Conservation (phyloP, 2,329 filamentous ascomycete species). For the Balansia obtecta region DNA sequence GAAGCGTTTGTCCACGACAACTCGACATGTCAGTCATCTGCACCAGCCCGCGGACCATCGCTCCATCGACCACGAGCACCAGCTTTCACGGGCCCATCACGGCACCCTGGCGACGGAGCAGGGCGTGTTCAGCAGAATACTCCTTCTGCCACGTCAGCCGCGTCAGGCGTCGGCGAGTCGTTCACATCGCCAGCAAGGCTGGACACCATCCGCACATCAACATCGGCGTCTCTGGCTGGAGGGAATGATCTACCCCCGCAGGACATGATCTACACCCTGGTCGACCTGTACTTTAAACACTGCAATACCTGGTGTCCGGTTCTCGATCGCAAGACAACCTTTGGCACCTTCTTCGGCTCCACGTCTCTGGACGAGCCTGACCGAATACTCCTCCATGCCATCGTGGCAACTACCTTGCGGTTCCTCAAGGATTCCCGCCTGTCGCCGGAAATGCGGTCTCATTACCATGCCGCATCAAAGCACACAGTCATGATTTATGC, state of each 20-base stretch:
- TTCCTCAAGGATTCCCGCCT: conserved; percentile 28
- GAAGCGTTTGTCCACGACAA: conserved; percentile 10
- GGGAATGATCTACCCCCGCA: conserved; percentile 43
- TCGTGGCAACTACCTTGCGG: conserved; percentile 29
- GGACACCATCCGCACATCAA: conserved; percentile 11
- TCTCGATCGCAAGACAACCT: conserved; percentile 29
- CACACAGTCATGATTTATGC: conserved; percentile 28
- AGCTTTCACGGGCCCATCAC: conserved; percentile 23
- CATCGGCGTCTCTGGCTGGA: conserved; percentile 21
- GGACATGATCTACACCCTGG: conserved; percentile 45
- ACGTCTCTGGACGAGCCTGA: conserved; percentile 27
- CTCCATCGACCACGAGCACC: conserved; percentile 24
- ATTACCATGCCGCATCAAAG: conserved; percentile 27
- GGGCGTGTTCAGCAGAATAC: conserved; percentile 10
- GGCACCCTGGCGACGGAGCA: conserved; percentile 17
- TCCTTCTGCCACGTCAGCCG: conserved; percentile 4
- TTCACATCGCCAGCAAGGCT: conserved; percentile 3
- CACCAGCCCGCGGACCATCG: conserved; percentile 10
- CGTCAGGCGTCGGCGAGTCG: not conserved
- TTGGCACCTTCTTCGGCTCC: conserved; percentile 27
- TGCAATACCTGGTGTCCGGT: conserved; percentile 47
- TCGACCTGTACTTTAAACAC: conserved; percentile 51
- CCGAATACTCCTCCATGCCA: conserved; percentile 29
- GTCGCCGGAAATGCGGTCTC: conserved; percentile 23
- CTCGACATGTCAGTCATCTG: conserved; percentile 12